Conservation (phyloP, 2,329 filamentous ascomycete genomes). For the Periconia macrospinosa region DNA sequence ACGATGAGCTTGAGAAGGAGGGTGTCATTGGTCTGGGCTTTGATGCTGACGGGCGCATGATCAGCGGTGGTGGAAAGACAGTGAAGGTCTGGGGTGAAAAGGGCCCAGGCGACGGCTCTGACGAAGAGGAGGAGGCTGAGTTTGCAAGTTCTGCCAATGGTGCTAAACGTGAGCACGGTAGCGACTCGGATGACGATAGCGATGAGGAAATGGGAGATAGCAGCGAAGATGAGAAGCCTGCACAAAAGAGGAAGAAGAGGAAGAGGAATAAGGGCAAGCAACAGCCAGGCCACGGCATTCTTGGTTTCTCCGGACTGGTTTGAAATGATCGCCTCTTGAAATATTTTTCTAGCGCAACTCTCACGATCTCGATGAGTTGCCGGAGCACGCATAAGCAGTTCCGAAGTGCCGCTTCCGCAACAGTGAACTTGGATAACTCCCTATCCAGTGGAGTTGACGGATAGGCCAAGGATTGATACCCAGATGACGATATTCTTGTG, state of each 20-base stretch:
- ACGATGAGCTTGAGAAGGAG: conserved; percentile 75
- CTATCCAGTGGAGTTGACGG: too few relatives aligned
- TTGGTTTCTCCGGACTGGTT: conserved; percentile 40
- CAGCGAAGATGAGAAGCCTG: conserved; percentile 50
- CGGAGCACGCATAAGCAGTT: not conserved
- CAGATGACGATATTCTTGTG: too few relatives aligned
- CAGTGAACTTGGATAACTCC: too few relatives aligned
- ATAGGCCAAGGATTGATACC: too few relatives aligned
- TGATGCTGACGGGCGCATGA: conserved; percentile 81
- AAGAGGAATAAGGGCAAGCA: conserved; percentile 43
- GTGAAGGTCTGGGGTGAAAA: conserved; percentile 90
- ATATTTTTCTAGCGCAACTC: not conserved
- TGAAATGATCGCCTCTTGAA: conserved; percentile 8
- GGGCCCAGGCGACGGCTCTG: conserved; percentile 63
- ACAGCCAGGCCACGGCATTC: conserved; percentile 34
- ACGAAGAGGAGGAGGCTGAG: conserved; percentile 52
- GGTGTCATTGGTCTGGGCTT: conserved; percentile 81
- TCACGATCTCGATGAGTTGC: not conserved
- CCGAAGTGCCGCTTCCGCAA: not conserved
- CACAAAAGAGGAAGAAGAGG: conserved; percentile 48
- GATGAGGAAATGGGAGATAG: conserved; percentile 46
- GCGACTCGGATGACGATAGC: conserved; percentile 52
- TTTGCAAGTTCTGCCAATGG: conserved; percentile 45
- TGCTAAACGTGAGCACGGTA: conserved; percentile 31
- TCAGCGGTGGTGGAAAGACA: conserved; percentile 81